Evolutionary conservation across 495 filamentous ascomycete genomes (phyloP).

Genomic region (Xylaria nigripes): DNA sequence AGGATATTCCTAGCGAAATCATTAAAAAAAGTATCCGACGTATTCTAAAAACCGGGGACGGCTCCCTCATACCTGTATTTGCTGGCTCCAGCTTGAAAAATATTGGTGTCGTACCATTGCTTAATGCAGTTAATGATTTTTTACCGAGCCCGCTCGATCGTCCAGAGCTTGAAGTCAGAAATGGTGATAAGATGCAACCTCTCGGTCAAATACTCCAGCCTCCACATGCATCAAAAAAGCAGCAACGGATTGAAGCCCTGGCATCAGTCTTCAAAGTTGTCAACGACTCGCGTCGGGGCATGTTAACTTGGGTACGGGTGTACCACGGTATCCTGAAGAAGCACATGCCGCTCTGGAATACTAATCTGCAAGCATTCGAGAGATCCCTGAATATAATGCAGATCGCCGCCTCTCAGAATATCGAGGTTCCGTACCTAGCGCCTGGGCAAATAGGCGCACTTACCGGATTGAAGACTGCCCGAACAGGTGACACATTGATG

Average conservation of each 20-base stretch:
- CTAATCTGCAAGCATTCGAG: conserved; percentile 75
- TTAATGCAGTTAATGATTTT: conserved; percentile 80
- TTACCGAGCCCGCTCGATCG: conserved; percentile 76
- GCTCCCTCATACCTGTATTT: conserved; percentile 74
- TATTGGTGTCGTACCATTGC: conserved; percentile 85
- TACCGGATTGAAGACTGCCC: conserved; percentile 75
- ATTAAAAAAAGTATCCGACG: conserved; percentile 69
- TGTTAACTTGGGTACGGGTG: conserved; percentile 85
- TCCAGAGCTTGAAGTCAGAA: conserved; percentile 66
- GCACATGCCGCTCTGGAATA: conserved; percentile 74
- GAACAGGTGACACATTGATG: conserved; percentile 89
- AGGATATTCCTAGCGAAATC: conserved; percentile 57
- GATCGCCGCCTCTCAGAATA: conserved; percentile 85
- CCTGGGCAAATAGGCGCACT: conserved; percentile 96
- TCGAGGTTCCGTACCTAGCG: conserved; percentile 70
- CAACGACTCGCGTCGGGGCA: conserved; percentile 74
- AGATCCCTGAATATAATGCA: conserved; percentile 72
- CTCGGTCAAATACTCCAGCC: conserved; percentile 41
- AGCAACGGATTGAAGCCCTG: conserved; percentile 56
- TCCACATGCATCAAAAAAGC: conserved; percentile 38
- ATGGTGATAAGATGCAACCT: conserved; percentile 48
- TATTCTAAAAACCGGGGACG: conserved; percentile 53
- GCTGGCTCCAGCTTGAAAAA: conserved; percentile 90
- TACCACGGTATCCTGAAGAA: conserved; percentile 76
- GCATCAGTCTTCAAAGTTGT: conserved; percentile 96